A percentile compares a stretch with the other conserved stretches of the same genome.
Conservation (phyloP, 2,329 filamentous ascomycete species). For the Colletotrichum sp. region DNA sequence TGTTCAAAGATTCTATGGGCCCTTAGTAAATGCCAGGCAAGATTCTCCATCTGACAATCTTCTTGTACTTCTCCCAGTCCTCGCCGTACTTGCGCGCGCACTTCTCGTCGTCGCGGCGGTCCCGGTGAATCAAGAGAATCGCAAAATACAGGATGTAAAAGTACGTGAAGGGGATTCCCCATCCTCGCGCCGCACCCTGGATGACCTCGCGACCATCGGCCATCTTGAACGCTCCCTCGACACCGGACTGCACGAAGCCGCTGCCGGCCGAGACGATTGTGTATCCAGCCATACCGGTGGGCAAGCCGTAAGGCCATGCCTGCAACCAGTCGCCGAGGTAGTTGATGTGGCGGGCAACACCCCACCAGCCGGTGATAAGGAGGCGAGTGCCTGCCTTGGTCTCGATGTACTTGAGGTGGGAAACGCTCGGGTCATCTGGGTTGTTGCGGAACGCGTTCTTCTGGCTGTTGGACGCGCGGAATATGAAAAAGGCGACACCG, state of each 20-base stretch:
- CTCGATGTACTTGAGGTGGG: slow-evolving; percentile 84
- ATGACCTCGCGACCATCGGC: slow-evolving; percentile 68
- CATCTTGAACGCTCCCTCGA: slow-evolving; percentile 60
- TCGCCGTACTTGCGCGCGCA: slow-evolving; percentile 89
- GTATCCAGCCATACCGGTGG: slow-evolving; percentile 85
- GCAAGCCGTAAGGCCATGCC: slow-evolving; percentile 88
- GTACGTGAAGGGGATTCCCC: slow-evolving; percentile 89
- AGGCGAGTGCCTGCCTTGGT: slow-evolving; percentile 83
- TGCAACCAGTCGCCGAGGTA: slow-evolving; percentile 96
- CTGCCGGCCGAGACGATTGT: slow-evolving; percentile 66
- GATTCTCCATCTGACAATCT: slow-evolving; percentile 81
- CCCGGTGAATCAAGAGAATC: slow-evolving; percentile 83
- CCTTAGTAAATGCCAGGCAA: slow-evolving; percentile 83
- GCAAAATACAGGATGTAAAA: slow-evolving; percentile 96
- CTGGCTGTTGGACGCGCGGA: slow-evolving; percentile 91
- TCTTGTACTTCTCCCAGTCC: slow-evolving; percentile 90
- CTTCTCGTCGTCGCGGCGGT: slow-evolving; percentile 88
- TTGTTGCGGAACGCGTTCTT: slow-evolving; percentile 95
- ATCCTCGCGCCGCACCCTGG: slow-evolving; percentile 76
- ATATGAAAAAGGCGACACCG: slow-evolving; percentile 81
- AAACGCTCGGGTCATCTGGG: slow-evolving; percentile 78
- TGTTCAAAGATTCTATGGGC: background rate
- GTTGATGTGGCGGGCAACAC: slow-evolving; percentile 89
- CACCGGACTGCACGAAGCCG: slow-evolving; percentile 47
- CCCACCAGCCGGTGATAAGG: slow-evolving; percentile 92